Evolutionary conservation across 2,329 filamentous ascomycete species (phyloP).

Genomic region (Teratosphaeria viscida): DNA sequence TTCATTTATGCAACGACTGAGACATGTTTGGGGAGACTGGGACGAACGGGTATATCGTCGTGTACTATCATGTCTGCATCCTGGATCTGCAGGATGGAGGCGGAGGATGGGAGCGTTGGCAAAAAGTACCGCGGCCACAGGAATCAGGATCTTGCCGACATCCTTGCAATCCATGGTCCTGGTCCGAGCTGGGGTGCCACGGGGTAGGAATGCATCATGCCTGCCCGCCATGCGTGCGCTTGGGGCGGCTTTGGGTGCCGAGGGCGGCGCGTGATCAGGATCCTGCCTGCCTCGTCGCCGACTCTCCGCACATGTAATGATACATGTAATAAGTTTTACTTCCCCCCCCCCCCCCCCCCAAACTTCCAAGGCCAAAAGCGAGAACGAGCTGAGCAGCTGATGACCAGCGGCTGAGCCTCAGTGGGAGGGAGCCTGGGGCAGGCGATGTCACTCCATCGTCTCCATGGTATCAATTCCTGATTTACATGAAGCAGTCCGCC

Average conservation of each 20-base stretch:
- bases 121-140: background rate
- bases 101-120: background rate
- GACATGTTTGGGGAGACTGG: background rate
- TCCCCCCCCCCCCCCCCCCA: no score
- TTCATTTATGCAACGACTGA: background rate
- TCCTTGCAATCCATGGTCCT: background rate
- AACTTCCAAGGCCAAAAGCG: background rate
- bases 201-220: background rate
- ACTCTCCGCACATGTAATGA: background rate
- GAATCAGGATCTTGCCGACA: background rate
- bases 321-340: no score
- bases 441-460: background rate
- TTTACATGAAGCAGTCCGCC: background rate
- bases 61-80: background rate
- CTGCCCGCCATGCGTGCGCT: background rate
- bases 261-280: background rate
- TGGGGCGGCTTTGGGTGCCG: background rate
- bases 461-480: background rate
- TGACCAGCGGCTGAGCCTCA: background rate
- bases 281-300: background rate
- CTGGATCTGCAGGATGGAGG: background rate
- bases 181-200: background rate
- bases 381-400: background rate
- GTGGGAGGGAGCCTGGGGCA: background rate
- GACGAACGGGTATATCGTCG: background rate